A percentile compares a stretch with the other conserved stretches of the same genome.
phyloP scores from a whole-genome alignment of 1,139 yeast species.

The Blastobotrys serpentis region DNA sequence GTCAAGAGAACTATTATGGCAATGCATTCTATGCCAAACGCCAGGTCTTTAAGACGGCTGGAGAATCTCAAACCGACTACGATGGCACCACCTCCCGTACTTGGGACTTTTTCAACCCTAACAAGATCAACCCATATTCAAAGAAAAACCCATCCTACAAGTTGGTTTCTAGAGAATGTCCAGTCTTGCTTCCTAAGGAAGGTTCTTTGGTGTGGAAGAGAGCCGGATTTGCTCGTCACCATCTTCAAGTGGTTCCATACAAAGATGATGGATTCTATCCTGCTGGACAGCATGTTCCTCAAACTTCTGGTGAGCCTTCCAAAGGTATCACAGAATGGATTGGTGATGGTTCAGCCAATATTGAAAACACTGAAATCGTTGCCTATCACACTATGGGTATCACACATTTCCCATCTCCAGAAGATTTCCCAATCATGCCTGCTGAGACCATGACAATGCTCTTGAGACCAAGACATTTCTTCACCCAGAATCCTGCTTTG shows the following conservation, averaged over 20 bases:
- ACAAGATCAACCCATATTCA: conserved; percentile 61
- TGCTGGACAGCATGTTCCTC: conserved; percentile 65
- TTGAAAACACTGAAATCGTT: conserved; percentile 59
- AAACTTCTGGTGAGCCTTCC: conserved; percentile 64
- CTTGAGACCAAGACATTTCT: conserved; percentile 77
- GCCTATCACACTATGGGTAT: conserved; percentile 80
- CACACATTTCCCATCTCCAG: conserved; percentile 85
- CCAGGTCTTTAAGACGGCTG: conserved; percentile 59
- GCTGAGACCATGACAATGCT: conserved; percentile 74
- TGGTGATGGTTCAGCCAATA: conserved; percentile 36
- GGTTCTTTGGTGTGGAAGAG: conserved; percentile 76
- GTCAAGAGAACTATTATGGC: conserved; percentile 45
- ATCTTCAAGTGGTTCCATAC: conserved; percentile 70
- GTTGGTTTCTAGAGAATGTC: conserved; percentile 73
- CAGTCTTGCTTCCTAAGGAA: conserved; percentile 68
- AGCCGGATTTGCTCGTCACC: conserved; percentile 75
- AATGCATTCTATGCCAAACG: conserved; percentile 69
- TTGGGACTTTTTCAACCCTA: conserved; percentile 79
- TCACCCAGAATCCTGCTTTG: conserved; percentile 71
- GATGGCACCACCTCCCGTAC: conserved; percentile 64
- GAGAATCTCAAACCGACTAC: conserved; percentile 63
- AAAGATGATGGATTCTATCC: conserved; percentile 64
- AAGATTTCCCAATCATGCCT: conserved; percentile 89
- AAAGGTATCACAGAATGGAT: conserved; percentile 32
- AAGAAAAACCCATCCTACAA: conserved; percentile 75